Conservation (phyloP, 495 filamentous ascomycete species). For the Hyaloscypha hepaticicola region DNA sequence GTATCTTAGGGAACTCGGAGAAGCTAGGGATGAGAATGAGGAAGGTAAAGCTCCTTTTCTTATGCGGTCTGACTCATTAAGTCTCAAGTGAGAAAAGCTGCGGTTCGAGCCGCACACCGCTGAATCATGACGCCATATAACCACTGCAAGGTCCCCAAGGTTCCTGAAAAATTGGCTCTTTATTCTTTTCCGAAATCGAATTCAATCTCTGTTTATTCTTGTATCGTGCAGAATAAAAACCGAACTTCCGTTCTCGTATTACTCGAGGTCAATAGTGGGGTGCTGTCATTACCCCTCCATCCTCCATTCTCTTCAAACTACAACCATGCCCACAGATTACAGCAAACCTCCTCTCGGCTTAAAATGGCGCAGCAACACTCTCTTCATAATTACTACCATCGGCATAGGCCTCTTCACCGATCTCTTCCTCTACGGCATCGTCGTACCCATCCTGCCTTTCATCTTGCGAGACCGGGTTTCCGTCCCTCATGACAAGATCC, state of each 20-base stretch:
- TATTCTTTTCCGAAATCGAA: background rate
- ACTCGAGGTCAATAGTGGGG: background rate
- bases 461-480: slow-evolving; percentile 53
- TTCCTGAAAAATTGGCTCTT: background rate
- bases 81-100: slow-evolving; percentile 2
- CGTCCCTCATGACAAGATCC: slow-evolving; percentile 50
- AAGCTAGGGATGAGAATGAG: background rate
- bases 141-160: background rate
- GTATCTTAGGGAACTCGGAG: background rate
- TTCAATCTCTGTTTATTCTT: too few species aligned
- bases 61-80: too few species aligned
- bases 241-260: background rate
- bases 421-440: slow-evolving; percentile 57
- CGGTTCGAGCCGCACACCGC: background rate
- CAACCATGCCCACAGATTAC: background rate
- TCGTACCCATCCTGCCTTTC: slow-evolving; percentile 64
- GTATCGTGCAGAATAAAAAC: background rate
- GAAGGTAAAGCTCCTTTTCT: too few species aligned
- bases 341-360: slow-evolving; percentile 1
- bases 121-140: background rate
- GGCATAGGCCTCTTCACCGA: slow-evolving; percentile 61
- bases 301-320: background rate
- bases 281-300: background rate
- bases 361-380: slow-evolving; percentile 21
- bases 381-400: slow-evolving; percentile 58